Base-by-base conservation (phyloP, 2,329 filamentous ascomycete genomes). In the Paradendryphiella salina region DNA sequence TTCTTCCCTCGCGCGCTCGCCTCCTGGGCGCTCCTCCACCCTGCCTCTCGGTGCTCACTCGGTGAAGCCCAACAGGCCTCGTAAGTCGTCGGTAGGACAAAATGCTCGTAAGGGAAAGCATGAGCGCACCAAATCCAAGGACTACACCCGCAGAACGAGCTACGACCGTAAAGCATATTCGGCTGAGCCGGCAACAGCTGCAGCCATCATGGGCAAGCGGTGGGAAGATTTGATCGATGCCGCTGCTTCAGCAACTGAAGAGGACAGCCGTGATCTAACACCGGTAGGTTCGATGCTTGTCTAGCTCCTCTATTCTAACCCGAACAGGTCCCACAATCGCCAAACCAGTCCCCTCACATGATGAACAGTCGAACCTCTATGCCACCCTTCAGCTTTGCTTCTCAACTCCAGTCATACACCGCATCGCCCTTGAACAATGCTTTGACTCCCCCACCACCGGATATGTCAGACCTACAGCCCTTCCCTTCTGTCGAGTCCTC, bases 151-250 rank as follows among this genome's bases (percentile, higher is more conserved):
- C 76, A 82, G 88, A 56, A 79, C 90, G 58, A 87, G 87, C 66
- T 82, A 86, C 50, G 85, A 87, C 63, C 83, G 89, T 56, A 96
- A 96, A 75, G 89, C 90, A 48, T 83, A 89, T 60, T 96, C 90
- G 13, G 89, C 89, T 34, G 93, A 96, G 73, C 91, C 92, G 18
- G 83, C 87, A 49, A 85, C 84, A 15, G 87, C 88, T 52, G 88
- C 82, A 14, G 83, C 81, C 64, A 78, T 82, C 40, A 85, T 89
- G 75, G 91, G 90, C 59, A 96, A 94, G 76, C 83, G 93, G 65
- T 97, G 93, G 94, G 90, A 96, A 74, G 93, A 97, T 73, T 80
- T 97, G 54, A 95, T 97, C 59, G 92, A 96, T 74, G 93, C 93
- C 44, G 93, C 89, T 46, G 91, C 93, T 26, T 96, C 90, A 55